Base-by-base conservation (phyloP, 208 protist species). In the Trypanosoma cruzi region DNA sequence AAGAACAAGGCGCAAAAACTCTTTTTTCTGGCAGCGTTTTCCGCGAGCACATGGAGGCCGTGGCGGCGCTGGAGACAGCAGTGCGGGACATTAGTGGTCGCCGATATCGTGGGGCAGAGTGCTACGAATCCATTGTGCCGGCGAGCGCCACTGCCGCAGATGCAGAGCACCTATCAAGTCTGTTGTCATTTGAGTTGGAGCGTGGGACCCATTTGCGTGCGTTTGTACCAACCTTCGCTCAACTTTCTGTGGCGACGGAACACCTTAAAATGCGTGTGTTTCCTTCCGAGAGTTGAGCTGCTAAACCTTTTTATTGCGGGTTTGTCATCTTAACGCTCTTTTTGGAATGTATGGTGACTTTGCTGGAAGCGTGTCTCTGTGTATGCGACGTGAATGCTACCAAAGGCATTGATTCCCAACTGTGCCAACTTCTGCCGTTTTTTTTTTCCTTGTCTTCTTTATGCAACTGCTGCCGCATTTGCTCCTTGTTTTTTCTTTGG, bases 181-280 rank as follows among this genome's bases (percentile, higher is more conserved):
- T 86, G 26, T 73, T 94, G 20, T 71, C 69, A 22, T 91, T 92
- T 63, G 89, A 95, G 68, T 34, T 66, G 42, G 82, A 91, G 69
- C 89, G 89, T 31, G 71, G 67, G 2, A 53, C 64, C 14, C 82
- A 79, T 28, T 75, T 93, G 10, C 73, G 75, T 16, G 83, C 82
- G 10, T 95, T 95, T 72, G n/a, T 92, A 6, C 89, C 89, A 0
- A 88, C 83, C n/a, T 95, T 92, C 72, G 80, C 79, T 6, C 86
- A 91, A 65, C 75, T 94, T 18, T 79, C 81, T 18, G 82, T 94
- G 29, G 89, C 89, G 24, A 84, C 80, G 32, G 89, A 94, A 62
- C 86, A 72, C 36, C 31, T 81, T 7, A 42, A 46, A 26, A 77
- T 77, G 63, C 49, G 70, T 46, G 44, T 56, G 10, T 34, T 58